Evolutionary conservation across 2,329 filamentous ascomycete genomes (phyloP).

Genomic region (Lecanicillium sp.): DNA sequence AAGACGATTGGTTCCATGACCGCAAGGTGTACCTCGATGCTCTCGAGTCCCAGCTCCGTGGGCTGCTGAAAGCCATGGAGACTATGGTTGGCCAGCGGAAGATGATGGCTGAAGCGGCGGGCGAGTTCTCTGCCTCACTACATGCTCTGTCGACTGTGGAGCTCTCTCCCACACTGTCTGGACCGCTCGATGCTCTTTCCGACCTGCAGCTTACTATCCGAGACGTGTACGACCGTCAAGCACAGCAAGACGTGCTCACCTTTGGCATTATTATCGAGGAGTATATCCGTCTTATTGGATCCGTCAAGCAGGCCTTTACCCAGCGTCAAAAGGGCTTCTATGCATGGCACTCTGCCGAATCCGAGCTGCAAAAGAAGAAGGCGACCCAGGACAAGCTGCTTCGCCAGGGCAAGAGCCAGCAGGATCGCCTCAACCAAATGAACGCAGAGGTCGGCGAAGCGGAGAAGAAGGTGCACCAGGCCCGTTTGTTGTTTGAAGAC

Average conservation of each 20-base stretch:
- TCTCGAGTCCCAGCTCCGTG: conserved; percentile 83
- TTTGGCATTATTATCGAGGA: conserved; percentile 97
- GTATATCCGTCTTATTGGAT: conserved; percentile 92
- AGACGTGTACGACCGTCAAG: conserved; percentile 93
- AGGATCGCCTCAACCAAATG: conserved; percentile 88
- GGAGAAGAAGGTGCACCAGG: conserved; percentile 87
- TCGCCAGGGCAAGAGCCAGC: conserved; percentile 88
- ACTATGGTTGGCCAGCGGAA: conserved; percentile 87
- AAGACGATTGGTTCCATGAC: conserved; percentile 99
- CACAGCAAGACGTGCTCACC: conserved; percentile 92
- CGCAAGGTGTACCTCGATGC: conserved; percentile 91
- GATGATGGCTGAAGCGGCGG: conserved; percentile 85
- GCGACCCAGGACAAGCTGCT: conserved; percentile 88
- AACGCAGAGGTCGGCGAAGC: conserved; percentile 91
- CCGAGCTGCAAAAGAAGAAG: conserved; percentile 85
- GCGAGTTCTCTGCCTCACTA: conserved; percentile 88
- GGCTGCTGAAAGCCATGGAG: conserved; percentile 87
- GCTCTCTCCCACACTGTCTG: conserved; percentile 79
- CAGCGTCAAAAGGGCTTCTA: conserved; percentile 96
- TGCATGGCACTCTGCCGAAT: conserved; percentile 85
- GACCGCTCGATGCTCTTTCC: conserved; percentile 82
- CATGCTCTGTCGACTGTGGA: conserved; percentile 89
- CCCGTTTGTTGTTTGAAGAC: conserved; percentile 85
- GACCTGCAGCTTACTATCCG: conserved; percentile 90
- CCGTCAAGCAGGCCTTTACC: conserved; percentile 84